These are phyloP conservation scores for Paraurostyla sp. DNA, from an alignment of 73 alveolate species.

Conservation along the genomic window DNA sequence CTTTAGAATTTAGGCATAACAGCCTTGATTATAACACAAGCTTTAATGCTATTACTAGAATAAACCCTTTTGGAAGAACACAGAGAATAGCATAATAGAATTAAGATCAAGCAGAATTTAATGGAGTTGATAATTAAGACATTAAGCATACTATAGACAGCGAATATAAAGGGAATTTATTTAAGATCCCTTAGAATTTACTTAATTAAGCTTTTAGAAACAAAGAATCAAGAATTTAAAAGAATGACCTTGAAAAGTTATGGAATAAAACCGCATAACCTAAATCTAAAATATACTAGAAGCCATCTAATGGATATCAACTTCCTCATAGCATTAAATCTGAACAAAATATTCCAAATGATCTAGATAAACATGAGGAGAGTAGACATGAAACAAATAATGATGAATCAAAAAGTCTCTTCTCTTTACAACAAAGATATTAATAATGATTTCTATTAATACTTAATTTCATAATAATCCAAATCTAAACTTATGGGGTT, in stretches of 20 bases:
- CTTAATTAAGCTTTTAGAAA: background rate
- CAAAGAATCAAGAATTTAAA: background rate
- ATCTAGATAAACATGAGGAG: background rate
- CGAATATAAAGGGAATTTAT: background rate
- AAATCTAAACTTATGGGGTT: background rate
- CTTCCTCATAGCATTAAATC: background rate
- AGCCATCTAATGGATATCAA: background rate
- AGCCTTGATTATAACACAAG: background rate
- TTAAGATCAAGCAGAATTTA: background rate
- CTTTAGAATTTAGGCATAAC: background rate
- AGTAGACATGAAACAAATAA: background rate
- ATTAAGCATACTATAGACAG: background rate
- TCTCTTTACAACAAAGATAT: background rate
- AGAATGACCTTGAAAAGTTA: background rate
- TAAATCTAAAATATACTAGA: background rate
- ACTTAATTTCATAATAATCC: background rate
- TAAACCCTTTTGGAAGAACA: background rate
- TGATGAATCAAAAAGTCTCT: background rate
- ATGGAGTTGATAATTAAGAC: background rate
- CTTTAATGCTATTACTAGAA: background rate
- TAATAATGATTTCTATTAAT: background rate
- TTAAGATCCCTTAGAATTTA: background rate
- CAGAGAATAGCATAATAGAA: background rate
- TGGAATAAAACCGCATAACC: background rate
- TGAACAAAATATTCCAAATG: background rate